These are phyloP conservation scores for Fraxinus paxiana DNA, from an alignment of 305 asterid species.

Conservation along the genomic window DNA sequence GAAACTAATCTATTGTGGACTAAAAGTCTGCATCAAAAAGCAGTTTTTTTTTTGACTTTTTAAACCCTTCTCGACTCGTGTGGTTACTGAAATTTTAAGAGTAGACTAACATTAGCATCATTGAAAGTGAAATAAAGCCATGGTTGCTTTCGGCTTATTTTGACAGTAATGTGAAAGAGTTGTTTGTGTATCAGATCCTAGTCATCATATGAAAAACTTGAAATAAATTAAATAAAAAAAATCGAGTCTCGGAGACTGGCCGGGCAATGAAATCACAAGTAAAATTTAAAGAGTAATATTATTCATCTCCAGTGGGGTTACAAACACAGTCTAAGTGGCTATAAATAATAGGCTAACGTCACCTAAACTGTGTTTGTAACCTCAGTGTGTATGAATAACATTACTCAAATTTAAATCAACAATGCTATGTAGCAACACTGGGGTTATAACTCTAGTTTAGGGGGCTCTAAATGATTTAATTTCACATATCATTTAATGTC, in stretches of 20 bases:
- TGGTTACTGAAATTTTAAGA: neutral
- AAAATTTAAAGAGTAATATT: neutral
- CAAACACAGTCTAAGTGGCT: too few relatives aligned
- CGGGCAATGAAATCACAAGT: constrained; percentile 28
- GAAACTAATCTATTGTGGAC: neutral
- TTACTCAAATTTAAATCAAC: too few relatives aligned
- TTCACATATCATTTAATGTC: too few relatives aligned
- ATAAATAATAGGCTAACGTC: too few relatives aligned
- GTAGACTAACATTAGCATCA: neutral
- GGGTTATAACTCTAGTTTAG: too few relatives aligned
- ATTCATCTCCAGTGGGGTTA: too few relatives aligned
- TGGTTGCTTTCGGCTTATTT: neutral
- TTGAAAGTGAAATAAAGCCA: neutral
- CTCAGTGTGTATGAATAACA: too few relatives aligned
- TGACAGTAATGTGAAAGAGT: neutral
- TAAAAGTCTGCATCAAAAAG: neutral
- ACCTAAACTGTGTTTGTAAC: too few relatives aligned
- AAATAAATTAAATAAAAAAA: neutral
- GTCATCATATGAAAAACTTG: neutral
- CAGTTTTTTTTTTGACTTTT: neutral
- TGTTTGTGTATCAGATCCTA: constrained; percentile 11
- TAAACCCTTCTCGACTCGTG: neutral
- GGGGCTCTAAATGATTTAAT: too few relatives aligned
- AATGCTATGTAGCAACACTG: too few relatives aligned
- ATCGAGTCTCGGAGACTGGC: constrained; percentile 17